A percentile compares a stretch with the other conserved stretches of the same genome.
phyloP scores from a whole-genome alignment of 163 green algal genomes.

The Chloromonas sp. region DNA sequence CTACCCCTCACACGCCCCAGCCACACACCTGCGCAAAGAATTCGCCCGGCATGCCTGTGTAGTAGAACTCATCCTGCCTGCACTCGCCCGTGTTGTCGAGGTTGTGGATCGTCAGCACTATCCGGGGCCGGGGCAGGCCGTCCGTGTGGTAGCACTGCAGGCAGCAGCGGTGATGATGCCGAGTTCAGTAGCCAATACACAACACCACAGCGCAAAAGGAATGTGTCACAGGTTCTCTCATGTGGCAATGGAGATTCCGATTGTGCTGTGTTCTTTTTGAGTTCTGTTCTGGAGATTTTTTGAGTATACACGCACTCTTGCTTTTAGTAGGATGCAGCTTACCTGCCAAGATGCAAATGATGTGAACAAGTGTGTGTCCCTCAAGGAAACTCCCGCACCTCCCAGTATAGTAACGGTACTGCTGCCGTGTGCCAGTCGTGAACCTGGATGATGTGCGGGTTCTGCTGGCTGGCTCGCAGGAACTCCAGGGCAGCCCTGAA shows the following conservation, averaged over 20 bases:
- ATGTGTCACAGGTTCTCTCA: too few relatives aligned
- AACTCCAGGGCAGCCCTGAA: slow-evolving; percentile 68
- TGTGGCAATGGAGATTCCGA: too few relatives aligned
- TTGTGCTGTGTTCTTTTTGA: too few relatives aligned
- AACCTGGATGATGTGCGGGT: slow-evolving; percentile 68
- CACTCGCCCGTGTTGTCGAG: slow-evolving; percentile 88
- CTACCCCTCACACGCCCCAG: too few relatives aligned
- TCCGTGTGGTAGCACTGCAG: slow-evolving; percentile 54
- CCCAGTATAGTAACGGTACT: slow-evolving; percentile 86
- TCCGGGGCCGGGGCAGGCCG: slow-evolving; percentile 45
- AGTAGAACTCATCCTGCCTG: slow-evolving; percentile 77
- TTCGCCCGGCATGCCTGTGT: slow-evolving; percentile 58
- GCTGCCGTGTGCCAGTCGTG: slow-evolving; percentile 90
- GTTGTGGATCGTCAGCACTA: slow-evolving; percentile 95
- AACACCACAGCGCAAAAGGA: too few relatives aligned
- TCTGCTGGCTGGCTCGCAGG: slow-evolving; percentile 44
- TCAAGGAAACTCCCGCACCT: slow-evolving; percentile 17
- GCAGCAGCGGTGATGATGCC: too few relatives aligned
- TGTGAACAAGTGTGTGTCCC: too few relatives aligned
- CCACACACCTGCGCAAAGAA: slow-evolving; percentile 47
- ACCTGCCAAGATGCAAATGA: too few relatives aligned
- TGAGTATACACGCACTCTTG: too few relatives aligned
- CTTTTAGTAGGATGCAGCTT: too few relatives aligned
- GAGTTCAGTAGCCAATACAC: too few relatives aligned
- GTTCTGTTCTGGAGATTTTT: too few relatives aligned